phyloP scores from a whole-genome alignment of 306 rosid species.

The Castanopsis chinensis region DNA sequence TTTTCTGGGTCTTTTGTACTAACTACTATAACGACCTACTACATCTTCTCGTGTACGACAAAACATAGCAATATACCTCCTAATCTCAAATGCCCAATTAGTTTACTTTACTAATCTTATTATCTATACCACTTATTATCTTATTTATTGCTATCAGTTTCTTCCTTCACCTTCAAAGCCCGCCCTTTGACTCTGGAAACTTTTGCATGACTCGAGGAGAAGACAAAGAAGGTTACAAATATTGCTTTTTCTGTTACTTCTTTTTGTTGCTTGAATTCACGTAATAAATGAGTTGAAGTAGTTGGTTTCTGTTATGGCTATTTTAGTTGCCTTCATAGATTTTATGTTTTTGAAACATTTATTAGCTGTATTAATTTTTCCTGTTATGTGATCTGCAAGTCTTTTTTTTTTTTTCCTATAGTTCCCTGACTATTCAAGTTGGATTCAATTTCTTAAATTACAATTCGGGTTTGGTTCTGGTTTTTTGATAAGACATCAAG shows the following conservation, averaged over 20 bases:
- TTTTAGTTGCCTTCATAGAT: neutral
- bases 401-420: neutral
- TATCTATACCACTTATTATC: no score
- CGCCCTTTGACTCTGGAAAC: neutral
- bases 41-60: conserved; percentile 3
- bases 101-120: neutral
- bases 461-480: neutral
- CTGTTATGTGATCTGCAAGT: neutral
- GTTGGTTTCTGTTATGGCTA: neutral
- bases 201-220: neutral
- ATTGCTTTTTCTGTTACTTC: neutral
- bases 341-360: neutral
- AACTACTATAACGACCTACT: conserved; percentile 23
- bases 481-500: neutral
- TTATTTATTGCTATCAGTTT: neutral
- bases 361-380: neutral
- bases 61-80: neutral
- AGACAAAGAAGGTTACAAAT: neutral
- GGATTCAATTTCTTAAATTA: neutral
- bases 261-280: neutral
- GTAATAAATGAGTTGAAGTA: neutral
- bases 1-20: conserved; percentile 20
- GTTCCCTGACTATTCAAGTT: neutral
- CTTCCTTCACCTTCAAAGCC: neutral
- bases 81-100: neutral